Percentiles rank a stretch among this genome's conserved stretches.
Conservation (phyloP, 768 basidiomycete genomes). For the Tremella fuciformis region DNA sequence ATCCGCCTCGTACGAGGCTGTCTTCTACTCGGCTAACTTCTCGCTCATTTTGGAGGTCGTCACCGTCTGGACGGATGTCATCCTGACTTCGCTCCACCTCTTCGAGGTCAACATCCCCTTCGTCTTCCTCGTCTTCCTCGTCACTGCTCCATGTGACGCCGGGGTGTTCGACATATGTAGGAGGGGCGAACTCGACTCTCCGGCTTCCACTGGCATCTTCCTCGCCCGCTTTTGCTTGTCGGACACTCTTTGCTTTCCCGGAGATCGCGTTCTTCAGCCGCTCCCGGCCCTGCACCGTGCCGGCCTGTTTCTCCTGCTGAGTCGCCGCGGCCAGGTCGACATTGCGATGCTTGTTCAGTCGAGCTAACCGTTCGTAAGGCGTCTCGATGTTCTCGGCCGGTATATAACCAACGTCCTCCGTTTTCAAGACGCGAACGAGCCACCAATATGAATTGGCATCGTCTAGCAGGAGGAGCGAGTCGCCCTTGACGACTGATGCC, state of each 20-base stretch:
- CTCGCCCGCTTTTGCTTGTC: conserved; percentile 20
- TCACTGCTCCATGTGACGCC: conserved; percentile 50
- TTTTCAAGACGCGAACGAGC: conserved; percentile 97
- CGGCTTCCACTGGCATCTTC: conserved; percentile 43
- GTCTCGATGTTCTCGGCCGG: conserved; percentile 99
- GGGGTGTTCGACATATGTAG: conserved; percentile 55
- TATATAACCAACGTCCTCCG: conserved; percentile 97
- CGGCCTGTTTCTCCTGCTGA: conserved; percentile 32
- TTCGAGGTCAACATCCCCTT: conserved; percentile 12
- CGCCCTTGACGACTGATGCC: conserved; percentile 97
- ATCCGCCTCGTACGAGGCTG: conserved; percentile 36
- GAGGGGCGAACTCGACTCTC: conserved; percentile 70
- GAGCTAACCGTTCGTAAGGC: conserved; percentile 89
- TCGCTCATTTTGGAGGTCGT: conserved; percentile 19
- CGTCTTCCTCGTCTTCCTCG: conserved; percentile 63
- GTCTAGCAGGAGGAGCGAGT: conserved; percentile 93
- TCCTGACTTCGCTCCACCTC: conserved; percentile 52
- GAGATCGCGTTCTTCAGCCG: conserved; percentile 27
- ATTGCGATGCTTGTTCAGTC: conserved; percentile 95
- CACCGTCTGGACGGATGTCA: conserved; percentile 60
- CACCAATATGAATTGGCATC: conserved; percentile 99
- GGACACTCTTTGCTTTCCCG: conserved; percentile 30
- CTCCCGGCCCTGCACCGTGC: conserved; percentile 31
- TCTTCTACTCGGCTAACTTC: conserved; percentile 20
- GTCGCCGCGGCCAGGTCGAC: conserved; percentile 61